Base-by-base conservation (phyloP, 148 eudicot species). In the Simmondsia chinensis region DNA sequence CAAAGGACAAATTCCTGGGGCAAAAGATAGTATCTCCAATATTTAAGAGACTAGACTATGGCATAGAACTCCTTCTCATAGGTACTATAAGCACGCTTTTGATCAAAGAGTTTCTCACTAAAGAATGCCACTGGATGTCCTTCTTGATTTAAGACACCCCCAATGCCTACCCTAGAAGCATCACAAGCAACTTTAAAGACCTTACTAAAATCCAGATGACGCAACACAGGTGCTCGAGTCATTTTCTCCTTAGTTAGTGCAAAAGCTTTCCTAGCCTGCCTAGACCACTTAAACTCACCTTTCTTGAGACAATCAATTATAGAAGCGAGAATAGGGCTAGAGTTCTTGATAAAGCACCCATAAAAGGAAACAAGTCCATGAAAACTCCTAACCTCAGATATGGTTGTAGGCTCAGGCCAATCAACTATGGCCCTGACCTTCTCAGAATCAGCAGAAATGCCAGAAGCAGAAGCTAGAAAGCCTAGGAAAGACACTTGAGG, bases 171-270 rank as follows among this genome's bases (percentile, higher is more conserved):
- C 21, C 38, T 25, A 6, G 9, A 46, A 10, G 51, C 53, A 33
- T 48, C 53, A 48, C 39, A 48, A 48, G 53, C 18, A 20, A 33
- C 53, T 12, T 48, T 17, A 33, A 48, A 48, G 1, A 48, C 29
- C 20, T 48, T 32, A 5, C 4, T 17, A 33, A 48, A 48, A 28
- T 33, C 18, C 1, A n/a, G 40, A 8, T 48, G 39, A 11, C 29
- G 27, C 8, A 48, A 20, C 1, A 48, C 29, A 32, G 28, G 53
- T 9, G 53, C 40, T 6, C 20, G 5, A 3, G 9, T 32, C 39
- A 48, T 48, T 17, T 34, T 48, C 18, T 23, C 6, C 16, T 0
- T 32, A 6, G 20, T 34, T n/a, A 30, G 4, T 9, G 1, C 13
- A 22, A 48, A 48, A 5, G 53, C 29, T 19, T 33, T 2, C 3